These are phyloP conservation scores for Rutidosis leptorrhynchoides DNA, from an alignment of 129 eudicot genomes.

Conservation along the genomic window DNA sequence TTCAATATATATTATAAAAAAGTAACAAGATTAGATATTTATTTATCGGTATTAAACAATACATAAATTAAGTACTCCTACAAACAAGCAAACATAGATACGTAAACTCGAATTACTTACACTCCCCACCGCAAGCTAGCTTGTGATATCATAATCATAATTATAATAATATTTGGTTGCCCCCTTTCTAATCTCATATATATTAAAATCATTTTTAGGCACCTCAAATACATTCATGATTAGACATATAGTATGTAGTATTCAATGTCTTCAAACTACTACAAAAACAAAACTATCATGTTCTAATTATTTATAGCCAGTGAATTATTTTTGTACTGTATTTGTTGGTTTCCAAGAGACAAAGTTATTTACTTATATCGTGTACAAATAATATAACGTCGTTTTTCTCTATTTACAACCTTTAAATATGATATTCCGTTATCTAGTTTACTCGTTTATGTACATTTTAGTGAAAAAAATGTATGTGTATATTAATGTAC, in stretches of 20 bases:
- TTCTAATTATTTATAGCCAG: not conserved
- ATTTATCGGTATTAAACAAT: too few species aligned
- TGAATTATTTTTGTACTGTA: not conserved
- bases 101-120: slow-evolving; percentile 25
- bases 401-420: not conserved
- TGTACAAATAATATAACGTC: not conserved
- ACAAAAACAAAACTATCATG: slow-evolving; percentile 1
- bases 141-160: slow-evolving; percentile 18
- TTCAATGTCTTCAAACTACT: slow-evolving; percentile 23
- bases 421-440: not conserved
- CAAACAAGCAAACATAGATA: slow-evolving; percentile 35
- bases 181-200: slow-evolving; percentile 6
- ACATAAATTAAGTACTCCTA: slow-evolving; percentile 13
- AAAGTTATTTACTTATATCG: not conserved
- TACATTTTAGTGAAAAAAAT: slow-evolving; percentile 4
- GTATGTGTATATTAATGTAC: slow-evolving; percentile 3
- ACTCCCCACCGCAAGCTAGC: slow-evolving; percentile 34
- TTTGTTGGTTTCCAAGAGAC: slow-evolving; percentile 9
- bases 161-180: slow-evolving; percentile 22
- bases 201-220: not conserved
- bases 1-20: not conserved
- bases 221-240: slow-evolving; percentile 7
- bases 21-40: not conserved
- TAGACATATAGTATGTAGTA: slow-evolving; percentile 11
- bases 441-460: not conserved